phyloP scores from a whole-genome alignment of 371 early-diverging fungal genomes.

The Mortierella sp. region DNA sequence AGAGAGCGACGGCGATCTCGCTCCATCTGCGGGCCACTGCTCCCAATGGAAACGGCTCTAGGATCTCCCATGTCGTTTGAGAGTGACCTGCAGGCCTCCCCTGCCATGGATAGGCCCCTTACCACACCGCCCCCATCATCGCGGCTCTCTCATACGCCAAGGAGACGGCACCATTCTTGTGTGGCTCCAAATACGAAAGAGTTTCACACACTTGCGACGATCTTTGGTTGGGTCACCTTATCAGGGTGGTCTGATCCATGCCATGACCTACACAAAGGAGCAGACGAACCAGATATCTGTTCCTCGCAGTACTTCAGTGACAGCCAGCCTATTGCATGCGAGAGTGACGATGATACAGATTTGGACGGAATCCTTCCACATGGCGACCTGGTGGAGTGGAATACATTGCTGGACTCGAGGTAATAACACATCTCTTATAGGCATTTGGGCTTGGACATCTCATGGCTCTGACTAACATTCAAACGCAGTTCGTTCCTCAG shows the following conservation, averaged over 20 bases:
- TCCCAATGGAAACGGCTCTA: constrained; percentile 13
- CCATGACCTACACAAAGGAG: background rate
- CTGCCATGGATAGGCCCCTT: constrained; percentile 5
- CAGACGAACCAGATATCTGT: background rate
- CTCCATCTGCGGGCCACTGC: constrained; percentile 12
- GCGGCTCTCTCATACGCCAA: constrained; percentile 11
- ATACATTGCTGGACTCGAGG: constrained; percentile 20
- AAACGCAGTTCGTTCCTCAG: background rate
- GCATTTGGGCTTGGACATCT: background rate
- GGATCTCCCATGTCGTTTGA: constrained; percentile 1
- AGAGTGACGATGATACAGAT: constrained; percentile 37
- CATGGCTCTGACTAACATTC: background rate
- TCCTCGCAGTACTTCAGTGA: constrained; percentile 8
- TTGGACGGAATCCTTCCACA: constrained; percentile 4
- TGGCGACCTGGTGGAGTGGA: constrained; percentile 9
- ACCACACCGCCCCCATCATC: constrained; percentile 18
- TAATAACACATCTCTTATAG: background rate
- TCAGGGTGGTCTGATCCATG: constrained; percentile 15
- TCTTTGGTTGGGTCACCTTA: constrained; percentile 66
- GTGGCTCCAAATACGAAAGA: constrained; percentile 58
- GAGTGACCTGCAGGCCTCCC: background rate
- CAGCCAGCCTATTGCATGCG: constrained; percentile 2
- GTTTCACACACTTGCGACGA: constrained; percentile 61
- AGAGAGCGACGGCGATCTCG: constrained; percentile 27
- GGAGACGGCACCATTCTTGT: constrained; percentile 62